phyloP scores from a whole-genome alignment of 192 early-diverging fungal species.

The Backusella liffmaniae region DNA sequence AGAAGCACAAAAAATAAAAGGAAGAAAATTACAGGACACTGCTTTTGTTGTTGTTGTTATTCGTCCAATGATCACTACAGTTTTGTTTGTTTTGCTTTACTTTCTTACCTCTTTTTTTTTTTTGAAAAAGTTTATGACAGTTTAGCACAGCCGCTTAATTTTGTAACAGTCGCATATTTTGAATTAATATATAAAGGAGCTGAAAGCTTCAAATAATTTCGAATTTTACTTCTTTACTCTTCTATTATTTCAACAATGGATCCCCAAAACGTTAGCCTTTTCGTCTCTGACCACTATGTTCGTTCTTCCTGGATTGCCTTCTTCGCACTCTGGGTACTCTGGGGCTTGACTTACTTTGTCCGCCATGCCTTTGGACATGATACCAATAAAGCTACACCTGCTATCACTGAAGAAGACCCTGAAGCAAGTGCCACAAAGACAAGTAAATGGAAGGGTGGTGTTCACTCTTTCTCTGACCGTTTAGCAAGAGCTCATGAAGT shows the following conservation, averaged over 20 bases:
- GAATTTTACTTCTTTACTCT: not conserved
- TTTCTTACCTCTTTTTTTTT: not conserved
- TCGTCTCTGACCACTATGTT: constrained; percentile 12
- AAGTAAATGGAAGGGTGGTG: constrained; percentile 11
- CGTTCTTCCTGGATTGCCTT: constrained; percentile 31
- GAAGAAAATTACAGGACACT: not conserved
- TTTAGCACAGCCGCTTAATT: not conserved
- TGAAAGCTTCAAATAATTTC: not conserved
- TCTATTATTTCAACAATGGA: constrained; percentile 9
- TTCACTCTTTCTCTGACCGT: not conserved
- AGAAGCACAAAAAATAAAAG: not conserved
- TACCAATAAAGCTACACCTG: constrained; percentile 7
- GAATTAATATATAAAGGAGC: constrained; percentile 8
- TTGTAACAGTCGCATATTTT: not conserved
- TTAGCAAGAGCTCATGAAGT: constrained; percentile 23
- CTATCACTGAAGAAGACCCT: not conserved
- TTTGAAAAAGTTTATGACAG: constrained; percentile 2
- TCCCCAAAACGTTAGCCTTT: constrained; percentile 8
- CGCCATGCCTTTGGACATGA: constrained; percentile 21
- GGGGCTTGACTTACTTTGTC: constrained; percentile 29
- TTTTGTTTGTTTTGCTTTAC: not conserved
- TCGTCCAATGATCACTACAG: not conserved
- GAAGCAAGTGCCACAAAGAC: not conserved
- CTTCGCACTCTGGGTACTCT: constrained; percentile 28
- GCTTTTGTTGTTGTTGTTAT: not conserved